Evolutionary conservation across 2,329 filamentous ascomycete species (phyloP).

Genomic region (Beauveria asiatica): DNA sequence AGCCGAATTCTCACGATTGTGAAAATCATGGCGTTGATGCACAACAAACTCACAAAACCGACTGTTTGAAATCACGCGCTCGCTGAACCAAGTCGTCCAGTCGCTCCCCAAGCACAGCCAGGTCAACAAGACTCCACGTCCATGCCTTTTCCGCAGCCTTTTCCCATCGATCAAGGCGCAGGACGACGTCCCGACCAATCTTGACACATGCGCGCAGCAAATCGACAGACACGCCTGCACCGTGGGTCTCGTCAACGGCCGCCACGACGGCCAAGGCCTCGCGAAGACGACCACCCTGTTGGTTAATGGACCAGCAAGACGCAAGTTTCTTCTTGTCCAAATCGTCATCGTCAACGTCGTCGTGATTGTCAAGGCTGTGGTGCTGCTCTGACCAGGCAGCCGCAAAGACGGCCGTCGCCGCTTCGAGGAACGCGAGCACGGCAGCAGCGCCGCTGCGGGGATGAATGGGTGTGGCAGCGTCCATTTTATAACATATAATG

Average conservation of each 20-base stretch:
- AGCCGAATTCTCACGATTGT: not conserved
- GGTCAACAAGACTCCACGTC: not conserved
- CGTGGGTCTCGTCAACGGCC: not conserved
- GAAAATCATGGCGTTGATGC: not conserved
- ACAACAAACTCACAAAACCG: not conserved
- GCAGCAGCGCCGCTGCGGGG: slow-evolving; percentile 1
- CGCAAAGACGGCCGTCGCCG: slow-evolving; percentile 12
- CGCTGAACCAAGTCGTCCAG: not conserved
- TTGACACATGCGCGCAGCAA: slow-evolving; percentile 16
- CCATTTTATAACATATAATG: slow-evolving; percentile 28
- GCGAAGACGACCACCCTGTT: not conserved
- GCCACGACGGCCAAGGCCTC: not conserved
- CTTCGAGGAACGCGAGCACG: slow-evolving; percentile 16
- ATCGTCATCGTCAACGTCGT: not conserved
- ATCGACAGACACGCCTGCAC: not conserved
- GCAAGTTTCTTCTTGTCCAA: not conserved
- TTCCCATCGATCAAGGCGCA: slow-evolving; percentile 14
- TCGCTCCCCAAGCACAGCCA: not conserved
- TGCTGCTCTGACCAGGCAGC: slow-evolving; percentile 6
- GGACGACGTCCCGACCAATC: slow-evolving; percentile 18
- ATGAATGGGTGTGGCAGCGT: slow-evolving; percentile 11
- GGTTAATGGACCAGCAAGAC: not conserved
- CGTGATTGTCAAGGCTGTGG: not conserved
- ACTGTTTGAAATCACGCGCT: not conserved
- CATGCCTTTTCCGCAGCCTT: not conserved